These are phyloP conservation scores for Eutrema yunnanense DNA, from an alignment of 345 rosid genomes.

Conservation along the genomic window DNA sequence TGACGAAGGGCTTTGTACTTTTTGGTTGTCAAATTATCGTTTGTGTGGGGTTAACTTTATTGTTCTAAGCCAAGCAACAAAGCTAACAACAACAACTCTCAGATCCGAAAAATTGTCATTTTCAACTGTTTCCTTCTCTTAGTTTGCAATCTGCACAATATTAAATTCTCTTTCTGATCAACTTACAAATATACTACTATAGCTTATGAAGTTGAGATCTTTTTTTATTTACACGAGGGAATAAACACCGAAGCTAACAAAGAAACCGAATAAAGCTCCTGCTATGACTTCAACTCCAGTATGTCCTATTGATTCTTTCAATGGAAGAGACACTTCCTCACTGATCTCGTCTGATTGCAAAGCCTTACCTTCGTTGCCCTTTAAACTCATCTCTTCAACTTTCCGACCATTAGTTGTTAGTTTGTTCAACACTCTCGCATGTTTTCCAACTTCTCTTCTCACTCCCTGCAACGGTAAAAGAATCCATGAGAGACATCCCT, in stretches of 20 bases:
- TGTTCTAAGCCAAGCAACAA: constrained; percentile 10
- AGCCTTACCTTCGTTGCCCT: background rate
- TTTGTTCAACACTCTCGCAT: constrained; percentile 60
- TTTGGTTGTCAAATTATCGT: constrained; percentile 1
- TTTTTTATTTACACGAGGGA: constrained; percentile 2
- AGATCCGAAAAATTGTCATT: constrained; percentile 8
- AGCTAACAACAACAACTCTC: constrained; percentile 1
- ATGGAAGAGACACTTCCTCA: constrained; percentile 8
- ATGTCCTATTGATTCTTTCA: constrained; percentile 87
- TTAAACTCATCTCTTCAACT: constrained; percentile 25
- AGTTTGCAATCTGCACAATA: background rate
- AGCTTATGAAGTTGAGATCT: background rate
- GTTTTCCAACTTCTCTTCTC: constrained; percentile 92
- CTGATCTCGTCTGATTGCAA: constrained; percentile 17
- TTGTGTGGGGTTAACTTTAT: constrained; percentile 8
- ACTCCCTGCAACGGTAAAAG: constrained; percentile 50
- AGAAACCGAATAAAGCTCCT: constrained; percentile 68
- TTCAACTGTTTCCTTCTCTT: background rate
- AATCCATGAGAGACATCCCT: background rate
- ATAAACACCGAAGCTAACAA: constrained; percentile 49
- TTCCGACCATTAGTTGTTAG: constrained; percentile 14
- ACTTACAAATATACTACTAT: background rate
- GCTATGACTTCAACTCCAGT: constrained; percentile 80
- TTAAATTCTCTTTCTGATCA: background rate
- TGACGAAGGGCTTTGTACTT: constrained; percentile 3